These are phyloP conservation scores for Entonaema liquescens DNA, from an alignment of 495 filamentous ascomycete species.

Conservation along the genomic window DNA sequence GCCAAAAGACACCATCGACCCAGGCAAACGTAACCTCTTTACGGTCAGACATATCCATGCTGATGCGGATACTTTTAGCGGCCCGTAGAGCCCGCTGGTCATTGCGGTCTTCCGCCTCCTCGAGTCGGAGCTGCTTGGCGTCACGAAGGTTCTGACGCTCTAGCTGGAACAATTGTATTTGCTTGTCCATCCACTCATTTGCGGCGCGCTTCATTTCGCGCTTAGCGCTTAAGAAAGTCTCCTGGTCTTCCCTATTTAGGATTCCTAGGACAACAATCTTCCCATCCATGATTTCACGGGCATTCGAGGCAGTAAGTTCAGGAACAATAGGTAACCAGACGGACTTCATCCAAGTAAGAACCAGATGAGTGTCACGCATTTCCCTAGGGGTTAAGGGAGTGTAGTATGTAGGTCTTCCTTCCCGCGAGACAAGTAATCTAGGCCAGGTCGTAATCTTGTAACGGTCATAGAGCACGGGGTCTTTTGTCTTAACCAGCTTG, in stretches of 20 bases:
- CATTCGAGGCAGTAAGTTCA: slow-evolving; percentile 90
- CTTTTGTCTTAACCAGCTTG: slow-evolving; percentile 87
- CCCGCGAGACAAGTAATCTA: slow-evolving; percentile 84
- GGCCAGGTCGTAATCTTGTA: slow-evolving; percentile 98
- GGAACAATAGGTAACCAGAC: slow-evolving; percentile 99
- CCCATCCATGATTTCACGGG: slow-evolving; percentile 91
- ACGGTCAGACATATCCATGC: slow-evolving; percentile 83
- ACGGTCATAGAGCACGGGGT: slow-evolving; percentile 71
- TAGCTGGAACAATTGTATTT: slow-evolving; percentile 84
- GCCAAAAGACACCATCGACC: slow-evolving; percentile 98
- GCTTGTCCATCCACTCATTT: slow-evolving; percentile 97
- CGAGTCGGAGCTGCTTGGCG: slow-evolving; percentile 91
- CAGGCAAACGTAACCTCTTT: slow-evolving; percentile 97
- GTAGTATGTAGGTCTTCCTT: slow-evolving; percentile 89
- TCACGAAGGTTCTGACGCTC: slow-evolving; percentile 93
- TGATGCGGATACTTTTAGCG: slow-evolving; percentile 92
- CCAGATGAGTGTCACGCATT: slow-evolving; percentile 83
- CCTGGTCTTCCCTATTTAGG: slow-evolving; percentile 77
- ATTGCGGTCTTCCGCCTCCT: slow-evolving; percentile 93
- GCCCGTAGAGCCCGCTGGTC: slow-evolving; percentile 85
- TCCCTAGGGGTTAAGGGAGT: slow-evolving; percentile 81
- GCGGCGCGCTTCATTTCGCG: slow-evolving; percentile 96
- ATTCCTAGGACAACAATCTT: slow-evolving; percentile 93
- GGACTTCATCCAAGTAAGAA: slow-evolving; percentile 91
- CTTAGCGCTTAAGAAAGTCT: slow-evolving; percentile 79